A percentile compares a stretch with the other conserved stretches of the same genome.
Evolutionary conservation across 2,329 filamentous ascomycete species (phyloP).

Genomic region (Bipolaris sorokiniana): DNA sequence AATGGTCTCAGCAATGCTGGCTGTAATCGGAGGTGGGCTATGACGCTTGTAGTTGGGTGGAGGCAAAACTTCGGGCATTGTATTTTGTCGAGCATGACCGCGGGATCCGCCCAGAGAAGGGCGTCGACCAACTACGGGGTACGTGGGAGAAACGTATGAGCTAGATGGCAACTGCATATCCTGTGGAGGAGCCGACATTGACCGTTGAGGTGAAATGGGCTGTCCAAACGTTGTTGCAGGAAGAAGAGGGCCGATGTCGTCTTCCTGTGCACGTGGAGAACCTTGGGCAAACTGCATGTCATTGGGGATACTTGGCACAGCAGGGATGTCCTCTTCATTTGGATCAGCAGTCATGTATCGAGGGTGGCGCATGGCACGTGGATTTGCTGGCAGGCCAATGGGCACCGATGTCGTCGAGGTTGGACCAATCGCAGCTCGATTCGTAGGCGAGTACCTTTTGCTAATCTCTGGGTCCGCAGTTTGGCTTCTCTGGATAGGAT

Average conservation of each 20-base stretch:
- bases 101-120: constrained; percentile 46
- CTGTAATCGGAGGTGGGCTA: constrained; percentile 51
- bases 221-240: constrained; percentile 57
- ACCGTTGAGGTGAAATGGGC: constrained; percentile 47
- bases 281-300: constrained; percentile 41
- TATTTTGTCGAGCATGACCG: constrained; percentile 52
- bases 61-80: constrained; percentile 47
- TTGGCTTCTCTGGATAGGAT: constrained; percentile 62
- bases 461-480: constrained; percentile 66
- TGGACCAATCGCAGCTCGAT: constrained; percentile 40
- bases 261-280: constrained; percentile 40
- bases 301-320: constrained; percentile 64
- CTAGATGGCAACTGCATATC: constrained; percentile 39
- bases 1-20: constrained; percentile 63
- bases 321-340: constrained; percentile 57
- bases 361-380: constrained; percentile 84
- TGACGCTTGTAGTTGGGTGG: constrained; percentile 47
- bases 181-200: constrained; percentile 58
- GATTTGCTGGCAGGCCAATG: constrained; percentile 86
- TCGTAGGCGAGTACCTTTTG: constrained; percentile 46
- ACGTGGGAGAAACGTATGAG: constrained; percentile 36
- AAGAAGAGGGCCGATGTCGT: constrained; percentile 55
- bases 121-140: constrained; percentile 38
- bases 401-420: constrained; percentile 60
- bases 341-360: constrained; percentile 69